Base-by-base conservation (phyloP, 176 grass and related monocot species). In the Musa itinerans region DNA sequence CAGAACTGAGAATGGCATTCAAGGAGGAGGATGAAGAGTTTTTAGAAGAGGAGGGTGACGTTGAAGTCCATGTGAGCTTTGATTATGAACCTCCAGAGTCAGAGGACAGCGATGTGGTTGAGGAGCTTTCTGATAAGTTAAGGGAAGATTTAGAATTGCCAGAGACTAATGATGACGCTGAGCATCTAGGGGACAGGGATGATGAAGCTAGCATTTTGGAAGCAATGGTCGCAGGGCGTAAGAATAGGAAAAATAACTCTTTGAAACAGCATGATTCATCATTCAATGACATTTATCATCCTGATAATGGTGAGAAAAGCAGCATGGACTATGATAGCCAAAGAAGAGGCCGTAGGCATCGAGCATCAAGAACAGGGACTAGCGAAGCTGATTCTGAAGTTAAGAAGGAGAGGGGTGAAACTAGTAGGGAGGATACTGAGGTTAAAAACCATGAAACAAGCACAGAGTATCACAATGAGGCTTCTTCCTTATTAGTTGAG, bases 81-180 rank as follows among this genome's bases (percentile, higher is more conserved):
- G 88, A 93, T 76, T 99, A 91, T 71, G 86, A 91, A 54, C 95
- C 88, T 70, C 80, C 81, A 29, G 86, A 91, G 51, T 94, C 88
- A 11, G 90, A 92, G 16, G 89, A 83, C 49, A 85, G 86, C 80
- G 90, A 89, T 74, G 83, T 65, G 8, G 65, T 77, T 9, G 86
- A 89, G 79, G 90, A 94, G 50, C 72, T 91, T 57, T 82, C 84
- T 65, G 82, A 89, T 43, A 90, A 93, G 2, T 74, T 93, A 24
- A 66, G 56, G 1, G 78, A 93, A 19, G 85, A 54, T 12, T 80
- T 91, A 73, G 80, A 80, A 53, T 73, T 89, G 69, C 21, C 22
- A 25, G 81, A 87, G 61, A 66, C 88, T 85, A 84, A 75, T 16
- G 54, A 51, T 57, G 84, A 65, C 19, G 67, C 72, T 80, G 74